Conservation (phyloP, 179 eudicot genomes). For the Gypsophila paniculata region DNA sequence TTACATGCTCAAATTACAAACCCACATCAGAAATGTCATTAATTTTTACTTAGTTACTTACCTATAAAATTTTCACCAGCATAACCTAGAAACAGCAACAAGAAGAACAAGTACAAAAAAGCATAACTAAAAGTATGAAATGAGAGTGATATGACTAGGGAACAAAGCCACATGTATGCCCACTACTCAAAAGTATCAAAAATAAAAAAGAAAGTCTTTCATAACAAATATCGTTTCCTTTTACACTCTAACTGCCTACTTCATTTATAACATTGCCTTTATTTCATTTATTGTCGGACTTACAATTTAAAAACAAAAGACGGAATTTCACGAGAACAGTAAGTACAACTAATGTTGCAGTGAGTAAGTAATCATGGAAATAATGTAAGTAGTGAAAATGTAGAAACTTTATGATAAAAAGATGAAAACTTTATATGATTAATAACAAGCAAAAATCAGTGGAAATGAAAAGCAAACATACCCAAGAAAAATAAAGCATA, state of each 20-base stretch:
- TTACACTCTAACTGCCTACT: no score
- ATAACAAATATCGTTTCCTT: no score
- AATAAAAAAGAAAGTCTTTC: no score
- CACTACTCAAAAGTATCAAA: not conserved
- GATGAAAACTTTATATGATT: slow-evolving; percentile 2
- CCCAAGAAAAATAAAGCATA: no score
- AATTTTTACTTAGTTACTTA: not conserved
- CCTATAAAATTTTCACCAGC: slow-evolving; percentile 26
- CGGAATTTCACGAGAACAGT: no score
- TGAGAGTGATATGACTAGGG: slow-evolving; percentile 20
- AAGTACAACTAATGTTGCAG: no score
- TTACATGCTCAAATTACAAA: slow-evolving; percentile 3
- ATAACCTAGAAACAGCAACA: not conserved
- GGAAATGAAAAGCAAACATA: slow-evolving; percentile 3
- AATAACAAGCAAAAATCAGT: slow-evolving; percentile 26
- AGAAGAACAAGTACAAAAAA: not conserved
- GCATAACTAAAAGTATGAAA: slow-evolving; percentile 10
- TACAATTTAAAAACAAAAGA: no score
- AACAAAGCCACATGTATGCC: slow-evolving; percentile 32
- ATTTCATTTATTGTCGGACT: no score
- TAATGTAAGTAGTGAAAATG: slow-evolving; percentile 5
- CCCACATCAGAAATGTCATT: slow-evolving; percentile 1
- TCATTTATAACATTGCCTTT: no score
- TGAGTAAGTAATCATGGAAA: slow-evolving; percentile 14
- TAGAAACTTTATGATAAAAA: slow-evolving; percentile 11